Evolutionary conservation across 2,329 filamentous ascomycete species (phyloP).

Genomic region (Pestalotiopsis sp.): DNA sequence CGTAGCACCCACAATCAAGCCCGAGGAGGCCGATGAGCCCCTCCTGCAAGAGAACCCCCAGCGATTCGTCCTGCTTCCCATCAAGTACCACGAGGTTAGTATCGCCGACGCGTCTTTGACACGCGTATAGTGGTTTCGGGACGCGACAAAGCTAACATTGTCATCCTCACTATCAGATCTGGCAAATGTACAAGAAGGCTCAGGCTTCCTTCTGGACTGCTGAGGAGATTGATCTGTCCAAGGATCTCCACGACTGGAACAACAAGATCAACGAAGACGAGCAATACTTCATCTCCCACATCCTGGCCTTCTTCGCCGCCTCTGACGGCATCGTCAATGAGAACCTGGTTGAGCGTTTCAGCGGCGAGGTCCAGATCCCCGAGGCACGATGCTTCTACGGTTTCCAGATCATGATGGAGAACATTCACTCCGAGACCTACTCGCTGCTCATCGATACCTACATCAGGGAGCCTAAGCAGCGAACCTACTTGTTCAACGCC

Average conservation of each 20-base stretch:
- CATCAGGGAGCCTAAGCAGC: slow-evolving; percentile 96
- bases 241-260: slow-evolving; percentile 99
- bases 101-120: slow-evolving; percentile 43
- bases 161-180: slow-evolving; percentile 66
- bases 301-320: slow-evolving; percentile 97
- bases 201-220: slow-evolving; percentile 99
- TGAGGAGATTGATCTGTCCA: slow-evolving; percentile 98
- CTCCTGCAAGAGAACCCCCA: slow-evolving; percentile 93
- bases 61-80: slow-evolving; percentile 96
- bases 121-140: slow-evolving; percentile 70
- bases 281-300: slow-evolving; percentile 97
- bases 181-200: slow-evolving; percentile 99
- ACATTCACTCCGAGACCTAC: slow-evolving; percentile 99
- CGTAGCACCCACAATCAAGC: slow-evolving; percentile 57
- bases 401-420: slow-evolving; percentile 99
- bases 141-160: slow-evolving; percentile 40
- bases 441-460: slow-evolving; percentile 98
- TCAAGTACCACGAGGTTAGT: slow-evolving; percentile 98
- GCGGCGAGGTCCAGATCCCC: slow-evolving; percentile 92
- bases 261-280: slow-evolving; percentile 96
- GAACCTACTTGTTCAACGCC: slow-evolving; percentile 94
- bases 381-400: slow-evolving; percentile 99
- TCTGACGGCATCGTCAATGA: slow-evolving; percentile 99
- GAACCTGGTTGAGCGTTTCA: slow-evolving; percentile 98
- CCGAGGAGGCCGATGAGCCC: slow-evolving; percentile 81